These are phyloP conservation scores for Sextonia rubra DNA, from an alignment of 164 flowering plant species.

Conservation along the genomic window DNA sequence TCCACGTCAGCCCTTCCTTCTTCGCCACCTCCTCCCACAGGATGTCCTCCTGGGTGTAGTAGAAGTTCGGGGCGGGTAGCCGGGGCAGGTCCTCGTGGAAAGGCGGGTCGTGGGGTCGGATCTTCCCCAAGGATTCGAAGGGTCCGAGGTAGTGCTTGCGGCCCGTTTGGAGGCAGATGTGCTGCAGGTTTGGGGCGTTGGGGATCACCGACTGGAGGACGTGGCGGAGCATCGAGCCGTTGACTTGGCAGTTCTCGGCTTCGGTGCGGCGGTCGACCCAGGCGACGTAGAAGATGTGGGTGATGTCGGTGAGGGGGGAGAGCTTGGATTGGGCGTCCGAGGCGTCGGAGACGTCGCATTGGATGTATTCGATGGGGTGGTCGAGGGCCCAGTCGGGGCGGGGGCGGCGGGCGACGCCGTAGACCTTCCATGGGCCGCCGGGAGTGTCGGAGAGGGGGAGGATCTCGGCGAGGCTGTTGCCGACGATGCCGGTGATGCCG, in stretches of 20 bases:
- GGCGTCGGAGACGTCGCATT: conserved; percentile 54
- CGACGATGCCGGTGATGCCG: conserved; percentile 83
- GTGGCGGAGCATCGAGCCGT: conserved; percentile 59
- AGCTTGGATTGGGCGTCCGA: conserved; percentile 47
- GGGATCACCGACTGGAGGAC: conserved; percentile 61
- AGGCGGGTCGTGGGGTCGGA: conserved; percentile 52
- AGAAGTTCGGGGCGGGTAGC: conserved; percentile 50
- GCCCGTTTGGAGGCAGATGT: conserved; percentile 73
- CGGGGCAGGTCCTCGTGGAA: conserved; percentile 69
- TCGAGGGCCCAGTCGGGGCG: conserved; percentile 58
- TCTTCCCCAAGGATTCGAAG: conserved; percentile 33
- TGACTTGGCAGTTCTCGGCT: conserved; percentile 41
- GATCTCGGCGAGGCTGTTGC: conserved; percentile 82
- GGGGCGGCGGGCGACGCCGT: conserved; percentile 72
- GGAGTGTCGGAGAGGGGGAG: conserved; percentile 80
- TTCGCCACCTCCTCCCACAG: conserved; percentile 46
- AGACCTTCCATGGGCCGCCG: conserved; percentile 88
- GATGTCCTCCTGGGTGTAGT: conserved; percentile 60
- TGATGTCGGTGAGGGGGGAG: conserved; percentile 57
- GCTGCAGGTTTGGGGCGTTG: conserved; percentile 52
- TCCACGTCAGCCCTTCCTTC: conserved; percentile 61
- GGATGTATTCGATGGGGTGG: conserved; percentile 62
- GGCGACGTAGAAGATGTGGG: conserved; percentile 70
- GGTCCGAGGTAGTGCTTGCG: conserved; percentile 60
- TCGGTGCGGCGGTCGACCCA: conserved; percentile 51